phyloP scores from a whole-genome alignment of 2,329 filamentous ascomycete genomes.

The Truncatella angustata region DNA sequence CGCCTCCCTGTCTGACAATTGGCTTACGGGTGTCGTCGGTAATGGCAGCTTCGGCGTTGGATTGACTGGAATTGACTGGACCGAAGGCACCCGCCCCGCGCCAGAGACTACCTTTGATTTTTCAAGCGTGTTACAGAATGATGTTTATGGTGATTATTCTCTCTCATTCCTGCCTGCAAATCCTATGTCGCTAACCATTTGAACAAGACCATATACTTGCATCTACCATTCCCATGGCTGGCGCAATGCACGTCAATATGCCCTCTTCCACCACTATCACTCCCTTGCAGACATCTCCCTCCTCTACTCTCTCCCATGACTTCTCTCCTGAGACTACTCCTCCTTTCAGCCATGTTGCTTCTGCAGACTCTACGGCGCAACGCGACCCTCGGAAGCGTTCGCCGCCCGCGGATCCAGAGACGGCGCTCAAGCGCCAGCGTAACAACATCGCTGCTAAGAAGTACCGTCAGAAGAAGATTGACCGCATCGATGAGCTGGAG shows the following conservation, averaged over 20 bases:
- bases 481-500: constrained; percentile 63
- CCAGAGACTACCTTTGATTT: constrained; percentile 10
- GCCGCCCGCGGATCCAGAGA: constrained; percentile 27
- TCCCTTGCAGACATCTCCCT: not conserved
- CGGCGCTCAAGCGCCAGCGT: constrained; percentile 56
- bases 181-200: not conserved
- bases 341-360: constrained; percentile 12
- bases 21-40: constrained; percentile 19
- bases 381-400: constrained; percentile 21
- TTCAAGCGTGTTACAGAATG: constrained; percentile 13
- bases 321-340: constrained; percentile 4
- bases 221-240: constrained; percentile 7
- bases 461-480: constrained; percentile 69
- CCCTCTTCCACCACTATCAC: constrained; percentile 4
- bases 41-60: constrained; percentile 25
- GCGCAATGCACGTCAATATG: not conserved
- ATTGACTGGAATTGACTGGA: constrained; percentile 13
- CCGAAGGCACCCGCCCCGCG: constrained; percentile 3
- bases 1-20: constrained; percentile 6
- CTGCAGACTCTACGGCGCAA: constrained; percentile 10
- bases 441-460: constrained; percentile 72
- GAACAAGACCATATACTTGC: constrained; percentile 20
- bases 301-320: constrained; percentile 10
- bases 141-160: constrained; percentile 9
- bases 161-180: not conserved